phyloP scores from a whole-genome alignment of 805 yeast species.

The Candida nanaspora region DNA sequence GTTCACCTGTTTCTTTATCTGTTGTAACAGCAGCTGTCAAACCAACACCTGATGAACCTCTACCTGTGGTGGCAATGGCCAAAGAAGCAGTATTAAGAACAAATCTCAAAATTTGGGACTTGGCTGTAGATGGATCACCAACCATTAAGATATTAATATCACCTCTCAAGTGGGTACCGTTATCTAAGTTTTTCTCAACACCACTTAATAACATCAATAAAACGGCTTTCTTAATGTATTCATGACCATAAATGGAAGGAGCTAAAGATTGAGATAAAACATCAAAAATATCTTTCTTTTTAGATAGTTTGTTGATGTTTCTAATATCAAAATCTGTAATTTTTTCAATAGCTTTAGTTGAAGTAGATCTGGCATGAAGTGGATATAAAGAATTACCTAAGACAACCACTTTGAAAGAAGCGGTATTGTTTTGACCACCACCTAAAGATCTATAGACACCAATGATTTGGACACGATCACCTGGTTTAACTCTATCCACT shows the following conservation, averaged over 20 bases:
- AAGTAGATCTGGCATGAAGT: conserved; percentile 75
- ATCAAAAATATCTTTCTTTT: conserved; percentile 66
- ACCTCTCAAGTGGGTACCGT: conserved; percentile 96
- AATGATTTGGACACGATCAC: conserved; percentile 89
- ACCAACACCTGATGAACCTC: conserved; percentile 99
- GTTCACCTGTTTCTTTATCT: conserved; percentile 95
- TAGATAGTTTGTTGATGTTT: conserved; percentile 73
- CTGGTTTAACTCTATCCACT: conserved; percentile 89
- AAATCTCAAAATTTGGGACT: conserved; percentile 90
- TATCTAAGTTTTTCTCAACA: conserved; percentile 84
- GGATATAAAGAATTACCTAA: conserved; percentile 87
- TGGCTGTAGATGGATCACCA: conserved; percentile 98
- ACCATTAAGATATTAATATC: conserved; percentile 95
- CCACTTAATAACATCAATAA: conserved; percentile 90
- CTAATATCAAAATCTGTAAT: conserved; percentile 80
- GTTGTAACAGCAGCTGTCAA: conserved; percentile 96
- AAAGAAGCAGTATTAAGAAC: conserved; percentile 91
- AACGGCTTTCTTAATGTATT: conserved; percentile 84
- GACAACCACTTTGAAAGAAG: conserved; percentile 76
- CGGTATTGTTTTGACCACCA: conserved; percentile 50
- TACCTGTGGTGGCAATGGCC: conserved; percentile 97
- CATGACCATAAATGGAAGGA: conserved; percentile 93
- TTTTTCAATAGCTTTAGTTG: conserved; percentile 55
- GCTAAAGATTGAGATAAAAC: conserved; percentile 81
- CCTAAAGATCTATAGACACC: conserved; percentile 94